Evolutionary conservation across 176 grass and related monocot genomes (phyloP).

Genomic region (Secale cereale): DNA sequence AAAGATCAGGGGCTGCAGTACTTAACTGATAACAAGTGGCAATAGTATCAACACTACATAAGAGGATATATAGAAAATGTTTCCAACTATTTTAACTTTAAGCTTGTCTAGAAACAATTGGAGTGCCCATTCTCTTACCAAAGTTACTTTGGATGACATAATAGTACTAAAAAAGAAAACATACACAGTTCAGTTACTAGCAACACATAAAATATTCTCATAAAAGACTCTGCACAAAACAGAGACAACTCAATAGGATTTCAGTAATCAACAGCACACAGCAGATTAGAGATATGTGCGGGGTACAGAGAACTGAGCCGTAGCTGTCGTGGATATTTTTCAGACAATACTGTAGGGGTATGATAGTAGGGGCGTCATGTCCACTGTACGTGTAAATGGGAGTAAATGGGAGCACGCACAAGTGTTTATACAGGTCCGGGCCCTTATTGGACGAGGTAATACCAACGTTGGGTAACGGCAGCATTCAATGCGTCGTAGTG

Average conservation of each 20-base stretch:
- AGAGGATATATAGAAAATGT: conserved; percentile 4
- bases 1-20: conserved; percentile 61
- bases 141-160: neutral
- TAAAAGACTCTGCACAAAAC: neutral
- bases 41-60: conserved; percentile 25
- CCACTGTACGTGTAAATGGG: too few species aligned
- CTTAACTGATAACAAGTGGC: conserved; percentile 48
- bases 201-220: neutral
- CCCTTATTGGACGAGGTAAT: too few species aligned
- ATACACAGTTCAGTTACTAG: neutral
- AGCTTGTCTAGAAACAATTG: neutral
- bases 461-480: too few species aligned
- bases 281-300: neutral
- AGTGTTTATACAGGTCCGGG: too few species aligned
- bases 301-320: neutral
- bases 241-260: neutral
- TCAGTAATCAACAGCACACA: neutral
- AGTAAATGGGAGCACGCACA: too few species aligned
- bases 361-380: too few species aligned
- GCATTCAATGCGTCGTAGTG: too few species aligned
- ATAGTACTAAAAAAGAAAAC: neutral
- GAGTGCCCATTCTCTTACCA: neutral
- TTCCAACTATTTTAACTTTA: neutral
- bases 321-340: too few species aligned
- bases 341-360: too few species aligned